Evolutionary conservation across 805 yeast species (phyloP), one percentile per base, ranked within the genome.

Genomic region (Priceomyces carsonii): DNA sequence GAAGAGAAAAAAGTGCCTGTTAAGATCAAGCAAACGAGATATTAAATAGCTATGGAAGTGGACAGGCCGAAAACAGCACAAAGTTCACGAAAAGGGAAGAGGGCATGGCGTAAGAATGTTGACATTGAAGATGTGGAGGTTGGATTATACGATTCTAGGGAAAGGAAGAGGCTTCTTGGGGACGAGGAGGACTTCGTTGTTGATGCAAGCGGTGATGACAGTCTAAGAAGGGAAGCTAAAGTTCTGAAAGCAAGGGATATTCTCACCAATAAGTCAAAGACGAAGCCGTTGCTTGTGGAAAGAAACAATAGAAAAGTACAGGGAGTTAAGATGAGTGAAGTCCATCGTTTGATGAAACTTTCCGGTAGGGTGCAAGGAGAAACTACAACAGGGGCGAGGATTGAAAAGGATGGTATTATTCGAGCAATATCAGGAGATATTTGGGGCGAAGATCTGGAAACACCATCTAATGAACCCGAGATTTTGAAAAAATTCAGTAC

Each of bases 41-140:
- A 18, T 17, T 18, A 26, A 8, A 16, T 17, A 12, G 26, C 12
- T n/a, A 42, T 42, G 49, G 47, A 45, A 33, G 35, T 30, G n/a
- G 36, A 39, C 32, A 72, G 79, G 58, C 87, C 90, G 9, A 57
- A 77, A 15, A 73, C 70, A 47, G 66, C 66, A 28, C 96, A 90
- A 62, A 54, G 84, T 4, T 88, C 96, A 6, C 75, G 98, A 53
- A 93, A 93, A 68, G 95, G 96, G 28, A 91, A 86, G 73, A 82
- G 76, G 57, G 80, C 95, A 4, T 87, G 97, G 95, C 79, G 95
- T 57, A 88, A 88, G 62, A 87, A 93, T 60, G 85, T 93, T 39
- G 95, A 93, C 58, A 66, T 93, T 13, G 80, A 78, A 16, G 96
- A 88, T 44, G 69, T 93, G 32, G 88, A 85, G 52, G 59, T 63